These are phyloP conservation scores for Rhododendron ovatum DNA, from an alignment of 148 eudicot genomes.

Conservation along the genomic window DNA sequence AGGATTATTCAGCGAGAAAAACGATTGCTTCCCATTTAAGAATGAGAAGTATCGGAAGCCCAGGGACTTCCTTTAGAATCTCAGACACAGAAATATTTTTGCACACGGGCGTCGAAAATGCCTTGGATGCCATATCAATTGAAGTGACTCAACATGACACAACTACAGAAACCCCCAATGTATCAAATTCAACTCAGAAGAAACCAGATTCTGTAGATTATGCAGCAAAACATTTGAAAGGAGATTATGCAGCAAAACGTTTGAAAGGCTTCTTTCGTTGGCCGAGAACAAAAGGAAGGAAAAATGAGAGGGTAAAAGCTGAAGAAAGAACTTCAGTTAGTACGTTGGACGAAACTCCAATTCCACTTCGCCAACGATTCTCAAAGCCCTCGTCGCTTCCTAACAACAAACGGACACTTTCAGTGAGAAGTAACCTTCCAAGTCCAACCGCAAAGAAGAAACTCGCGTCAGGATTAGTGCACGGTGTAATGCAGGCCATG, in stretches of 20 bases:
- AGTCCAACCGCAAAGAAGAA: constrained; percentile 82
- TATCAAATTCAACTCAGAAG: constrained; percentile 20
- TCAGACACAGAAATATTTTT: constrained; percentile 65
- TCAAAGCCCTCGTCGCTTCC: constrained; percentile 43
- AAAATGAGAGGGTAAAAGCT: constrained; percentile 25
- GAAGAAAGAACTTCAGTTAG: constrained; percentile 24
- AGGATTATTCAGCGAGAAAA: constrained; percentile 62
- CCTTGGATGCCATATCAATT: constrained; percentile 29
- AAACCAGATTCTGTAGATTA: constrained; percentile 28
- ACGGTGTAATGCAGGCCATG: constrained; percentile 53
- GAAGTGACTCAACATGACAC: constrained; percentile 38
- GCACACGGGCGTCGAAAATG: constrained; percentile 47
- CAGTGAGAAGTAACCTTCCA: constrained; percentile 67
- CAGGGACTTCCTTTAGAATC: constrained; percentile 76
- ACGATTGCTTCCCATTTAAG: constrained; percentile 73
- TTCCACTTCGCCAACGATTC: constrained; percentile 63
- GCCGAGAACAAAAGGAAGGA: constrained; percentile 44
- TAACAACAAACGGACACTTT: constrained; percentile 68
- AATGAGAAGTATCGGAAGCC: constrained; percentile 68
- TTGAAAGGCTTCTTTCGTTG: constrained; percentile 65
- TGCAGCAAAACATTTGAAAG: constrained; percentile 52
- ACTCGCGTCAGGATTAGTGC: constrained; percentile 55
- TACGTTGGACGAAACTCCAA: constrained; percentile 40
- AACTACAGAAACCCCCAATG: constrained; percentile 18
- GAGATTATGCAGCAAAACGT: constrained; percentile 42